Conservation (phyloP, 148 eudicot species). For the Dianthus caryophyllus region DNA sequence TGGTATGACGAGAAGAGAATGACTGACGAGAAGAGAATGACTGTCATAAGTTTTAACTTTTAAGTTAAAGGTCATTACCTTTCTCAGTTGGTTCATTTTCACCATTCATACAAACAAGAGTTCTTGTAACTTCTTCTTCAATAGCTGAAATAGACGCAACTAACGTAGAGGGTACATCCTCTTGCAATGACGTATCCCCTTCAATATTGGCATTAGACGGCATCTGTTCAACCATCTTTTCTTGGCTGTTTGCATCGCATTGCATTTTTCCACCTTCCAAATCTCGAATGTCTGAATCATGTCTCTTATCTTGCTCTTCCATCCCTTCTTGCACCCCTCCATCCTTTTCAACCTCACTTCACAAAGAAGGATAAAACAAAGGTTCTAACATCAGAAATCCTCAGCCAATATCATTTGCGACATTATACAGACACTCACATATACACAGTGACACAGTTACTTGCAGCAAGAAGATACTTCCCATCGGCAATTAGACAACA, state of each 20-base stretch:
- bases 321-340: neutral
- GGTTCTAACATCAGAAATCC: neutral
- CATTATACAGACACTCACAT: neutral
- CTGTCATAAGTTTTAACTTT: too few species aligned
- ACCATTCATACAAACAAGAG: conserved; percentile 2
- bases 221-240: conserved; percentile 1
- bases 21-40: too few species aligned
- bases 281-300: neutral
- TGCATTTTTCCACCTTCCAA: neutral
- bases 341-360: conserved; percentile 1
- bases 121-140: neutral
- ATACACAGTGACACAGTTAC: neutral
- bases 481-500: neutral
- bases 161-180: conserved; percentile 9
- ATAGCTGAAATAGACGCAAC: too few species aligned
- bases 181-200: neutral
- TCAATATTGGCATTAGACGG: conserved; percentile 2
- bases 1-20: too few species aligned
- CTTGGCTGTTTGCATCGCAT: conserved; percentile 5
- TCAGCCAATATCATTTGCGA: neutral
- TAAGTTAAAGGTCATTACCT: too few species aligned
- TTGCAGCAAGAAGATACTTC: neutral
- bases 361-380: neutral
- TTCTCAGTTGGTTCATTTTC: neutral
- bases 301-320: neutral